phyloP scores from a whole-genome alignment of 495 filamentous ascomycete genomes.

The Penicillium samsonianum region DNA sequence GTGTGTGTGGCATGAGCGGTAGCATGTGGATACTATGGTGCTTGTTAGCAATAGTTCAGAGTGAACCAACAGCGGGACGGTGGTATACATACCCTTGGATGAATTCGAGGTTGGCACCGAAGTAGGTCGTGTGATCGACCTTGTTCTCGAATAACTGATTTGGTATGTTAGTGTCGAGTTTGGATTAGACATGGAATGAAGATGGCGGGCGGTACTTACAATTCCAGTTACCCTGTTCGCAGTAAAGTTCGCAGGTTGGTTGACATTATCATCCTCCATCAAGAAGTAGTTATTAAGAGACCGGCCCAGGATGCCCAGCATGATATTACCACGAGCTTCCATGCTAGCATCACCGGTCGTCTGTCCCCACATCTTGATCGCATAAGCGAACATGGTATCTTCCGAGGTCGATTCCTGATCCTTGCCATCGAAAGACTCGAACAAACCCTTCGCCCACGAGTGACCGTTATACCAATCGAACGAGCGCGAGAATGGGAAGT shows the following conservation, averaged over 20 bases:
- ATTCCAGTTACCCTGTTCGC: conserved; percentile 90
- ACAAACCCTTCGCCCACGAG: conserved; percentile 95
- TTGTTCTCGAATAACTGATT: conserved; percentile 91
- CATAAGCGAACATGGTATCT: conserved; percentile 85
- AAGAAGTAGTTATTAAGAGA: conserved; percentile 80
- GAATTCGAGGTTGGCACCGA: conserved; percentile 76
- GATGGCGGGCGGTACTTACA: conserved; percentile 37
- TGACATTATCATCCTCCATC: conserved; percentile 64
- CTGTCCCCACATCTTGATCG: conserved; percentile 90
- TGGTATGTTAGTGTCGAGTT: conserved; percentile 14
- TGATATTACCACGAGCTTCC: conserved; percentile 84
- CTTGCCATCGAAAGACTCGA: conserved; percentile 86
- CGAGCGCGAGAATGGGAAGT: conserved; percentile 80
- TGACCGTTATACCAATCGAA: conserved; percentile 98
- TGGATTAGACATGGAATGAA: not conserved
- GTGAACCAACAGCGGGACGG: not conserved
- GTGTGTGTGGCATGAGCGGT: conserved; percentile 71
- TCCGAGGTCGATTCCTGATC: conserved; percentile 91
- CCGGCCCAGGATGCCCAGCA: conserved; percentile 73
- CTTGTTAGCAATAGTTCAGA: conserved; percentile 12
- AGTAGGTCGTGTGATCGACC: conserved; percentile 92
- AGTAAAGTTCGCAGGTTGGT: conserved; percentile 76
- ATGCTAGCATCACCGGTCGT: conserved; percentile 73
- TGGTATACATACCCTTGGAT: conserved; percentile 65
- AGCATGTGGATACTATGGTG: conserved; percentile 84